Percentiles rank a stretch among this genome's conserved stretches.
Conservation (phyloP, 345 rosid species). For the Ceriops tagal region DNA sequence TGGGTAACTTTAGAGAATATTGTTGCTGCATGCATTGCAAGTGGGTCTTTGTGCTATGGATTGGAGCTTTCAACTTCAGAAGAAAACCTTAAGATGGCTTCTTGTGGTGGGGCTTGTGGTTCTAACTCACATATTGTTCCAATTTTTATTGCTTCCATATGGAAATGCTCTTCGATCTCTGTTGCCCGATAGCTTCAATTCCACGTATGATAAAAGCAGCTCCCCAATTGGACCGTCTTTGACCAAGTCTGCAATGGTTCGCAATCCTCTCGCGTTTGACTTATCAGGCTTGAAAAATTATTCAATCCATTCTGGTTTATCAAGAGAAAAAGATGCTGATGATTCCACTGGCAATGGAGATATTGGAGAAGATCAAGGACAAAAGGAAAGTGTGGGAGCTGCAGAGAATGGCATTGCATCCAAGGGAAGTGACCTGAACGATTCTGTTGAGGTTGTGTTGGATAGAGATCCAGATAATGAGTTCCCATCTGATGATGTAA, state of each 20-base stretch:
- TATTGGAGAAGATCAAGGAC: conserved; percentile 12
- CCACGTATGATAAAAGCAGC: conserved; percentile 19
- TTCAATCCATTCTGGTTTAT: conserved; percentile 22
- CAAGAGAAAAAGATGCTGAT: conserved; percentile 17
- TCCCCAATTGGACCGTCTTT: conserved; percentile 25
- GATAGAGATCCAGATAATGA: conserved; percentile 22
- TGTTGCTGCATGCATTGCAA: conserved; percentile 9
- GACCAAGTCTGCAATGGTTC: conserved; percentile 38
- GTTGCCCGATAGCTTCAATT: conserved; percentile 29
- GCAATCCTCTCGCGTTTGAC: conserved; percentile 57
- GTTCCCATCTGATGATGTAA: conserved; percentile 12
- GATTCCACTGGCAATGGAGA: conserved; percentile 16
- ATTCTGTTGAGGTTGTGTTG: conserved; percentile 21
- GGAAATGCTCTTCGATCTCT: conserved; percentile 59
- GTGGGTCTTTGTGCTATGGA: conserved; percentile 38
- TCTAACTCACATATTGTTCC: conserved; percentile 55
- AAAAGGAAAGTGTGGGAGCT: neutral
- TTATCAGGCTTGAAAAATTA: conserved; percentile 32
- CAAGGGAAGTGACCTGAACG: conserved; percentile 14
- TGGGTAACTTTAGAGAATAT: no score
- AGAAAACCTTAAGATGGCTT: conserved; percentile 54
- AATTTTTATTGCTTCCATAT: conserved; percentile 61
- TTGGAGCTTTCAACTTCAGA: conserved; percentile 30
- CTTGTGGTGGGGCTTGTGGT: conserved; percentile 47
- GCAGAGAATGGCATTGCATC: conserved; percentile 18